Evolutionary conservation across 306 rosid genomes (phyloP), one percentile per base, ranked within the genome.

Genomic region (Phaseolus lunatus): DNA sequence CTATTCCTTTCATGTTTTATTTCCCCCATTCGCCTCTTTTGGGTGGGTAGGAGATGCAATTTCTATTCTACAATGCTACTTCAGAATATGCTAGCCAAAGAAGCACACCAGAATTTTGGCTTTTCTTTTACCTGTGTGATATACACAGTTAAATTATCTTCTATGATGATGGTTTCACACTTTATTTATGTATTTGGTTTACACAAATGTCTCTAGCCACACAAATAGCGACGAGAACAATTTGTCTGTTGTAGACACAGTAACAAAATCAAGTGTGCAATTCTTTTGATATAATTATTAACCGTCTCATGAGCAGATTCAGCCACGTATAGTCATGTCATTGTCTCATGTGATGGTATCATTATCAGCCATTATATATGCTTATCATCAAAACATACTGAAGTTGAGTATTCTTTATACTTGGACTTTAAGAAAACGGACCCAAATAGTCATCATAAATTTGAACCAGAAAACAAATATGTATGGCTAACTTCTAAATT

Each of bases 41-140:
- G 19, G 64, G n/a, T 39, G 39, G n/a, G n/a, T n/a, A n/a, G n/a
- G 67, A n/a, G n/a, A 72, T 59, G 24, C 20, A 61, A 13, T 61
- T 61, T 50, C 73, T 52, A 31, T 77, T 44, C 52, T 29, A 29
- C 52, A 50, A 52, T 45, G 37, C 29, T 23, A 53, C 41, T 66
- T 61, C 43, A 44, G 47, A 6, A 22, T 14, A 59, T 59, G 39
- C 39, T 59, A 33, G 37, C 41, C 20, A 59, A 59, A 12, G 37
- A 33, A 22, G 53, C 15, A 56, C 20, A 2, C 22, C 41, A 37
- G 53, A 54, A 13, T 9, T 14, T 72, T 20, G 39, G 9, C 45
- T 53, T 72, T 20, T 9, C 50, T 53, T 71, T 49, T 18, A n/a
- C 47, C 48, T n/a, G 11, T 49, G 20, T 11, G 31, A 7, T 15